Conservation (phyloP, 805 yeast species). For the Hanseniaspora lindneri region DNA sequence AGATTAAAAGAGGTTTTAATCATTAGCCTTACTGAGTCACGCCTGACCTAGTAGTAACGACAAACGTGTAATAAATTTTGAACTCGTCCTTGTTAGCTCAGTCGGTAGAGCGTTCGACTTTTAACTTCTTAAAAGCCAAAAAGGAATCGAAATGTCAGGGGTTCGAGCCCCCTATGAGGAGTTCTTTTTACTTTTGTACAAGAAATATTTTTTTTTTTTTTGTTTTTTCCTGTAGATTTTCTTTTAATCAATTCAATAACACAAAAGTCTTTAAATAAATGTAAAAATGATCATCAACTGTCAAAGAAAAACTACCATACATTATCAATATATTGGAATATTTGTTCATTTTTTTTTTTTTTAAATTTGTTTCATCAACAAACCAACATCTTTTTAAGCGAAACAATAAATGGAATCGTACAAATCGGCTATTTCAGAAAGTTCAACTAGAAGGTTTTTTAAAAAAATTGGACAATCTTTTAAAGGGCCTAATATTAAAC, state of each 20-base stretch:
- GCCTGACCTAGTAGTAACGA: no score
- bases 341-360: no score
- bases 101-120: slow-evolving; percentile 64
- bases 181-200: slow-evolving; percentile 25
- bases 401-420: background rate
- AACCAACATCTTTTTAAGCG: no score
- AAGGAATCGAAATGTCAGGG: slow-evolving; percentile 37
- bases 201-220: background rate
- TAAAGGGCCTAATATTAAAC: background rate
- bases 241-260: no score
- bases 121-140: slow-evolving; percentile 35
- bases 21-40: no score
- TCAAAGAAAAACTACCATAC: no score
- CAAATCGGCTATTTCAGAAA: background rate
- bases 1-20: background rate
- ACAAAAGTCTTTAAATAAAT: no score
- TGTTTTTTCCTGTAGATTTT: no score
- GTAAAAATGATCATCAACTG: no score
- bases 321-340: no score
- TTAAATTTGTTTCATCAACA: no score
- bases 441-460: slow-evolving; percentile 6
- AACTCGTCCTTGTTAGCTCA: slow-evolving; percentile 47
- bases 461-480: slow-evolving; percentile 1
- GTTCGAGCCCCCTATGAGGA: slow-evolving; percentile 43
- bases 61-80: no score